phyloP scores from a whole-genome alignment of 805 yeast genomes.

The Starmerella geochares region DNA sequence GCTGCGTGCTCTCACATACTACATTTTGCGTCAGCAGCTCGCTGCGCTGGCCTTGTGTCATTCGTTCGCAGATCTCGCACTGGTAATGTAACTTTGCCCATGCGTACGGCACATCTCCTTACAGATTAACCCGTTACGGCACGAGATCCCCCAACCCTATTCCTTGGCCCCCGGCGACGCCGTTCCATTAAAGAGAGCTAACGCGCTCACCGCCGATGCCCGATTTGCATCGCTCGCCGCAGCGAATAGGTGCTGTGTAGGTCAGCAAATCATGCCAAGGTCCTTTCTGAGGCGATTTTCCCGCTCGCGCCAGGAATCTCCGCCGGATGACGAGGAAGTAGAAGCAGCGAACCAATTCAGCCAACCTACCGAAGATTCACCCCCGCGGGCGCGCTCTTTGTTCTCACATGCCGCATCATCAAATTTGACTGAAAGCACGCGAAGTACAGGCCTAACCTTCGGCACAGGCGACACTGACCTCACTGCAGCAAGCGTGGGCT shows the following conservation, averaged over 20 bases:
- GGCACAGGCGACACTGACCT: conserved; percentile 10
- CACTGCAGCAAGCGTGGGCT: neutral
- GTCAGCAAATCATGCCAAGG: neutral
- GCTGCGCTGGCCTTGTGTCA: neutral
- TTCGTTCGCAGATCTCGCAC: neutral
- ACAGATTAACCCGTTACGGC: neutral
- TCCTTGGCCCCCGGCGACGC: neutral
- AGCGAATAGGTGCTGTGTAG: neutral
- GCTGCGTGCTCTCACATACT: no score
- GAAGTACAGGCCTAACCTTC: conserved; percentile 6
- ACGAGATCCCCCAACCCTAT: neutral
- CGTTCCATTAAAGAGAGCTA: neutral
- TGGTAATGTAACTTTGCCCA: neutral
- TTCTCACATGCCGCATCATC: conserved; percentile 8
- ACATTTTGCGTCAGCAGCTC: no score
- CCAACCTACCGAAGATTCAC: neutral
- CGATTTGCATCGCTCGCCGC: neutral
- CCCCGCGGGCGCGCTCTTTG: conserved; percentile 4
- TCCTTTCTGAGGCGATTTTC: conserved; percentile 8
- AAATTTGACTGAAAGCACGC: neutral
- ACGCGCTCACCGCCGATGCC: neutral
- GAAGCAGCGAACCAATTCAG: conserved; percentile 8
- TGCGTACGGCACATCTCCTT: neutral
- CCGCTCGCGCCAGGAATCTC: conserved; percentile 6
- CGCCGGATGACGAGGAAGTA: neutral